Percentiles rank a stretch among this genome's conserved stretches.
Conservation (phyloP, 2,329 filamentous ascomycete species). For the Phialemonium atrogriseum region DNA sequence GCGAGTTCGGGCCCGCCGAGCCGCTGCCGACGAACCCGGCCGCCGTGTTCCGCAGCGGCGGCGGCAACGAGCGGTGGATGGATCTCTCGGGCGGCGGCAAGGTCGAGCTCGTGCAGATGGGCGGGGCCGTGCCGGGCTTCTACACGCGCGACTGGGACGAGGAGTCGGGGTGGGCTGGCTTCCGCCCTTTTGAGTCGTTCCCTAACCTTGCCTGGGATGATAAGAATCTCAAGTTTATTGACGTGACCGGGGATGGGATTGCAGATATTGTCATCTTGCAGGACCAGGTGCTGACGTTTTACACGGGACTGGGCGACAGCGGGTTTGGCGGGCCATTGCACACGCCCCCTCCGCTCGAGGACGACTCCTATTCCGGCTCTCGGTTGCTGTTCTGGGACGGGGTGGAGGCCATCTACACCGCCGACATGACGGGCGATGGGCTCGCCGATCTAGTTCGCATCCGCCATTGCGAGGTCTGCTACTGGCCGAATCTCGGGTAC, state of each 20-base stretch:
- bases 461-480: slow-evolving; percentile 17
- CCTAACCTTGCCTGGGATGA: slow-evolving; percentile 7
- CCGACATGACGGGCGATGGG: slow-evolving; percentile 20
- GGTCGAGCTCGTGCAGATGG: no score
- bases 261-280: slow-evolving; percentile 13
- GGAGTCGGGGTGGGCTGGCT: neutral
- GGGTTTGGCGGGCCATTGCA: neutral
- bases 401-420: slow-evolving; percentile 8
- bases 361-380: neutral
- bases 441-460: slow-evolving; percentile 17
- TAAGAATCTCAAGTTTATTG: slow-evolving; percentile 7
- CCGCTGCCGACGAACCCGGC: no score
- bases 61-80: no score
- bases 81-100: no score
- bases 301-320: slow-evolving; percentile 6
- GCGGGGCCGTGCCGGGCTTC: no score
- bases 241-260: slow-evolving; percentile 15
- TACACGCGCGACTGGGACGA: slow-evolving; percentile 5
- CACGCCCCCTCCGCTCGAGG: neutral
- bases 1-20: no score
- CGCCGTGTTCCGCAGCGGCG: no score
- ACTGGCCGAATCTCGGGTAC: slow-evolving; percentile 27
- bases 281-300: slow-evolving; percentile 7
- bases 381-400: slow-evolving; percentile 8
- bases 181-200: neutral